These are phyloP conservation scores for Catunica adiposa DNA, from an alignment of 2,329 filamentous ascomycete species.

Conservation along the genomic window DNA sequence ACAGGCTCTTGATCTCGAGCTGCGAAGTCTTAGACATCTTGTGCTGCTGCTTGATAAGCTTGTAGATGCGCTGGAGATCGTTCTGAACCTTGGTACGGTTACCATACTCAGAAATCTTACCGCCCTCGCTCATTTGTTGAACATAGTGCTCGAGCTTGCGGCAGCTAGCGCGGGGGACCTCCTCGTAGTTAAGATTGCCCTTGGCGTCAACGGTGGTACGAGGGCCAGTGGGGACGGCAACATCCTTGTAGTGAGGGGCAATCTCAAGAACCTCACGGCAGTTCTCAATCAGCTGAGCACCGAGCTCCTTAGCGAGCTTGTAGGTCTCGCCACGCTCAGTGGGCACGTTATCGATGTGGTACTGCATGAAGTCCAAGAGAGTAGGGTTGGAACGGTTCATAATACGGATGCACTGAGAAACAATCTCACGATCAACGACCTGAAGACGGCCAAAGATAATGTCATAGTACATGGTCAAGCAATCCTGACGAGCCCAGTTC, in stretches of 20 bases:
- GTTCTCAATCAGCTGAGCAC: slow-evolving; percentile 87
- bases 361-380: slow-evolving; percentile 97
- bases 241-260: slow-evolving; percentile 89
- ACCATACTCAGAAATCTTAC: slow-evolving; percentile 96
- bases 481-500: slow-evolving; percentile 98
- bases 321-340: slow-evolving; percentile 95
- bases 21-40: slow-evolving; percentile 93
- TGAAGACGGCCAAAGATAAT: slow-evolving; percentile 93
- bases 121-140: slow-evolving; percentile 93
- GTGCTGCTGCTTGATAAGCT: slow-evolving; percentile 95
- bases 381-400: slow-evolving; percentile 98
- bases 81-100: slow-evolving; percentile 97
- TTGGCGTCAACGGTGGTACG: slow-evolving; percentile 83
- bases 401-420: slow-evolving; percentile 94
- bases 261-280: slow-evolving; percentile 79
- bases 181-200: slow-evolving; percentile 83
- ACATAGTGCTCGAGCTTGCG: slow-evolving; percentile 98
- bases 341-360: slow-evolving; percentile 97
- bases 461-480: slow-evolving; percentile 96
- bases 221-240: slow-evolving; percentile 77
- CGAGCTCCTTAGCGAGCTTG: slow-evolving; percentile 89
- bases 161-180: slow-evolving; percentile 71
- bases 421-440: slow-evolving; percentile 90
- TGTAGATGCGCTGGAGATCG: slow-evolving; percentile 88
- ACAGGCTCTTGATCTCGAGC: slow-evolving; percentile 87